Percentiles rank a stretch among this genome's conserved stretches.
Evolutionary conservation across 176 grass and related monocot species (phyloP).

Genomic region (Melocanna baccifera): DNA sequence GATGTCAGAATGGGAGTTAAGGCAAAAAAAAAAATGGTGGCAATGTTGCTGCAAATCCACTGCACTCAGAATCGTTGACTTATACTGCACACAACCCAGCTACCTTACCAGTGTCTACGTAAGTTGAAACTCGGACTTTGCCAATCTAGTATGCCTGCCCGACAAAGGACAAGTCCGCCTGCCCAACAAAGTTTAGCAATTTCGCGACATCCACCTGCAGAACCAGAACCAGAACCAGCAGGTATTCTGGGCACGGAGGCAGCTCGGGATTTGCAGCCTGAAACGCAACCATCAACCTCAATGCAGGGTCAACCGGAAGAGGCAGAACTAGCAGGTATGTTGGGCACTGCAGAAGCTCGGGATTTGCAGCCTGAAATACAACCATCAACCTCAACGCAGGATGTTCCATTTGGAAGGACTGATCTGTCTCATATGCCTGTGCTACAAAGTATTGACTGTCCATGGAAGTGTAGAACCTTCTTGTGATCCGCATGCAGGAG

Average conservation of each 20-base stretch:
- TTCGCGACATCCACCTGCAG: not conserved
- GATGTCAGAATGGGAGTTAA: not conserved
- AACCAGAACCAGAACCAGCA: conserved; percentile 18
- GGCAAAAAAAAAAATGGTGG: not conserved
- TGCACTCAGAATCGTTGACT: conserved; percentile 13
- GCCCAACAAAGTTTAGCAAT: conserved; percentile 7
- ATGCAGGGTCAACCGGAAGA: conserved; percentile 10
- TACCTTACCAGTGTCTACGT: not conserved
- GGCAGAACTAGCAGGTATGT: not conserved
- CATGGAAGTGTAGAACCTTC: conserved; percentile 1
- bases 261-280: conserved; percentile 8
- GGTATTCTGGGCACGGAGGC: conserved; percentile 1
- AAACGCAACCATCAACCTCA: conserved; percentile 27
- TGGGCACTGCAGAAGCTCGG: not conserved
- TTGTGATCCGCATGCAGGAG: not conserved
- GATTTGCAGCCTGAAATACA: conserved; percentile 23
- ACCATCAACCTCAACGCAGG: conserved; percentile 1
- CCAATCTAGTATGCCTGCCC: conserved; percentile 3
- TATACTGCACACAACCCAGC: not conserved
- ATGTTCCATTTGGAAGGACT: conserved; percentile 24
- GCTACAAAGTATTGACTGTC: not conserved
- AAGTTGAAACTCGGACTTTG: conserved; percentile 21
- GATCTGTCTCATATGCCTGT: not conserved
- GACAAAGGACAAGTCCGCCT: conserved; percentile 17
- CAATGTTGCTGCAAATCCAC: not conserved